phyloP scores from a whole-genome alignment of 2,329 filamentous ascomycete genomes.

The Cladosporium sp. region DNA sequence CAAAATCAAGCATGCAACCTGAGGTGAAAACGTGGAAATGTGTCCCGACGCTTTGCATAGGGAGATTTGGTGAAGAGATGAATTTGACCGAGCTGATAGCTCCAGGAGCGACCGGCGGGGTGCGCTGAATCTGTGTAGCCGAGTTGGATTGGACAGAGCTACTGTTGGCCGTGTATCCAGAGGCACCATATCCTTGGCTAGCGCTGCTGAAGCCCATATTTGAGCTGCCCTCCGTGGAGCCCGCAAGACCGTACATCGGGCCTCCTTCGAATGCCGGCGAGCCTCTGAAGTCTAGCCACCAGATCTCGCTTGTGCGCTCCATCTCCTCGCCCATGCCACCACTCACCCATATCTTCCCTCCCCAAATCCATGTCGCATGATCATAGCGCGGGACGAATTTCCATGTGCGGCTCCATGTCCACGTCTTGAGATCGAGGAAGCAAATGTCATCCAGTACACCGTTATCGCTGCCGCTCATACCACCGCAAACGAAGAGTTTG shows the following conservation, averaged over 20 bases:
- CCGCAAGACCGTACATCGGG: slow-evolving; percentile 24
- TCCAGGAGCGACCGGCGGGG: slow-evolving; percentile 62
- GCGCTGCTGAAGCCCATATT: background rate
- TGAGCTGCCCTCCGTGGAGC: slow-evolving; percentile 17
- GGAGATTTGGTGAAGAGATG: slow-evolving; percentile 76
- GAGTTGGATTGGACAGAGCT: slow-evolving; percentile 53
- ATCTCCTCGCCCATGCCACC: slow-evolving; percentile 92
- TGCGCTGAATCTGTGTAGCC: slow-evolving; percentile 37
- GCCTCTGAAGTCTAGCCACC: slow-evolving; percentile 94
- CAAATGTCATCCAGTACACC: slow-evolving; percentile 92
- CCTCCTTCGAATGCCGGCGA: slow-evolving; percentile 65
- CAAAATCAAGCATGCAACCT: slow-evolving; percentile 85
- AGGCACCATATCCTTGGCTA: slow-evolving; percentile 25
- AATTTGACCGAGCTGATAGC: slow-evolving; percentile 88
- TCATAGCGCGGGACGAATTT: slow-evolving; percentile 92
- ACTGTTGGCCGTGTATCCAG: slow-evolving; percentile 66
- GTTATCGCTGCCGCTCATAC: slow-evolving; percentile 89
- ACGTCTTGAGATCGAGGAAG: slow-evolving; percentile 93
- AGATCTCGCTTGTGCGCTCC: slow-evolving; percentile 92
- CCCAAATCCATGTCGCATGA: slow-evolving; percentile 89
- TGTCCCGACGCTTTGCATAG: slow-evolving; percentile 80
- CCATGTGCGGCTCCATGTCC: slow-evolving; percentile 95
- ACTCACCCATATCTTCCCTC: slow-evolving; percentile 91
- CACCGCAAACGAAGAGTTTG: slow-evolving; percentile 90
- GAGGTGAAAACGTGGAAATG: slow-evolving; percentile 96